Conservation (phyloP, 1,284 basidiomycete genomes). For the Leccinum pachyderme region DNA sequence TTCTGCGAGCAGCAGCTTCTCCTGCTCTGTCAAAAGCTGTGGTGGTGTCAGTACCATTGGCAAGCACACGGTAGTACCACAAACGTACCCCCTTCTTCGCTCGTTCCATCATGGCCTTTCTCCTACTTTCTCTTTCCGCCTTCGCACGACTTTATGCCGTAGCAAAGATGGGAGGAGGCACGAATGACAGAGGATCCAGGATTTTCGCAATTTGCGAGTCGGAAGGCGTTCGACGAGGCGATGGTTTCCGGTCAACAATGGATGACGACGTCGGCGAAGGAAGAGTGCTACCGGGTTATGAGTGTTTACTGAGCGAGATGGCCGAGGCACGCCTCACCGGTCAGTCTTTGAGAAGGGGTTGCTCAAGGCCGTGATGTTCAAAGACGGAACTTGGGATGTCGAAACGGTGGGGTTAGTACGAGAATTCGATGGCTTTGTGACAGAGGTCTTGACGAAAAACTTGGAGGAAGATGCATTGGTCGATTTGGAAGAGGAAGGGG, state of each 20-base stretch:
- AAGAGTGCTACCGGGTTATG: conserved; percentile 57
- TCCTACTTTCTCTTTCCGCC: conserved; percentile 64
- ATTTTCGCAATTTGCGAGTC: conserved; percentile 29
- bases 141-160: conserved; percentile 70
- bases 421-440: conserved; percentile 12
- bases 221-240: conserved; percentile 13
- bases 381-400: conserved; percentile 14
- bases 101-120: conserved; percentile 64
- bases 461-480: conserved; percentile 11
- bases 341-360: conserved; percentile 67
- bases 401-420: conserved; percentile 8
- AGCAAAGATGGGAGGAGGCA: conserved; percentile 63
- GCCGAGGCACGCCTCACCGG: conserved; percentile 52
- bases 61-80: not conserved
- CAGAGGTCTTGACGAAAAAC: conserved; percentile 2
- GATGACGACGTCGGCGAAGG: conserved; percentile 24
- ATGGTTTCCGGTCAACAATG: conserved; percentile 10
- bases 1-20: conserved; percentile 60
- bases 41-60: conserved; percentile 7
- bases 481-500: conserved; percentile 18
- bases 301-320: conserved; percentile 53
- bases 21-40: conserved; percentile 52
- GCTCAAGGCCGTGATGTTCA: conserved; percentile 20
- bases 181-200: conserved; percentile 49
- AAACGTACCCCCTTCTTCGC: conserved; percentile 57